A percentile compares a stretch with the other conserved stretches of the same genome.
These are phyloP conservation scores for Emmonsia crescens DNA, from an alignment of 2,329 filamentous ascomycete species.

Conservation along the genomic window DNA sequence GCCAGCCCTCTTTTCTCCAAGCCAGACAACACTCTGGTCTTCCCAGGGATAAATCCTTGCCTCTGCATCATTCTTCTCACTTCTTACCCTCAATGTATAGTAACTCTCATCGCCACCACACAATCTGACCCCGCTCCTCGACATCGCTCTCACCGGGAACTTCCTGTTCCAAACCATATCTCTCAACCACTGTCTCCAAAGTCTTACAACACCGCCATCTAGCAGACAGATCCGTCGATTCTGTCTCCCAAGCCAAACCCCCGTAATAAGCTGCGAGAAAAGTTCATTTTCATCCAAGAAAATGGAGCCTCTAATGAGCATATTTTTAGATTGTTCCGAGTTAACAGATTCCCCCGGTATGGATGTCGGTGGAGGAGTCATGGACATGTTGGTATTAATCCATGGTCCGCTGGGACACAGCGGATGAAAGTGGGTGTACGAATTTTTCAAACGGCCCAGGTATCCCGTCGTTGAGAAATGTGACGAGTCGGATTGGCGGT, in stretches of 20 bases:
- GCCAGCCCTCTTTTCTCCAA: conserved; percentile 51
- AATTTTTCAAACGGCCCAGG: neutral
- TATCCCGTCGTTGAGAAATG: neutral
- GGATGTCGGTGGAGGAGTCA: neutral
- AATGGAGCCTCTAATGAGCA: conserved; percentile 29
- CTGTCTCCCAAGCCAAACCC: neutral
- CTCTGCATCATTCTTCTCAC: conserved; percentile 14
- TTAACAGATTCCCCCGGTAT: neutral
- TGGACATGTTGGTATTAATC: conserved; percentile 1
- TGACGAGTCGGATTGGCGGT: neutral
- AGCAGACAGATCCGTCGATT: conserved; percentile 43
- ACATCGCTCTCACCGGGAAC: neutral
- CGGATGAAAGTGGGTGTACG: neutral
- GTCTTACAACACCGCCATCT: conserved; percentile 55
- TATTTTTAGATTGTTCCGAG: neutral
- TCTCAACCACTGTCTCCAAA: conserved; percentile 63
- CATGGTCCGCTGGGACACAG: neutral
- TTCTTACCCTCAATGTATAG: conserved; percentile 11
- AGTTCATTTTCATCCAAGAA: conserved; percentile 58
- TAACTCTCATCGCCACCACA: neutral
- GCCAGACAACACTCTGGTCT: conserved; percentile 54
- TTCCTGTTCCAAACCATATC: conserved; percentile 18
- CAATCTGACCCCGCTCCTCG: neutral
- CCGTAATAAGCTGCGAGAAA: conserved; percentile 49
- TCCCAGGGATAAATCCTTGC: conserved; percentile 15